Base-by-base conservation (phyloP, 805 yeast genomes). In the Metschnikowia sp. region DNA sequence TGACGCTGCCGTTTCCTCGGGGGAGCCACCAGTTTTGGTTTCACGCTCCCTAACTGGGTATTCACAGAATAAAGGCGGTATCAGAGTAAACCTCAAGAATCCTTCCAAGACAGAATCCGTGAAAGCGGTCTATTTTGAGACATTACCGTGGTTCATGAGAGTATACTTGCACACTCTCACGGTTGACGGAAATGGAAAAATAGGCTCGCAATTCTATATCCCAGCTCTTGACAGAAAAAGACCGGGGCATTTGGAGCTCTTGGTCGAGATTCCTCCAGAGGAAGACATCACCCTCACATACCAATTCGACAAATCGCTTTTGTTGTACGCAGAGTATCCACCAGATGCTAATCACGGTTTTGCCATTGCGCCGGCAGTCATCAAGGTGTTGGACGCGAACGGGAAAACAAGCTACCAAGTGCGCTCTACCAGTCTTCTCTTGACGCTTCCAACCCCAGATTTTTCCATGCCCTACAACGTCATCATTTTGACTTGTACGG, bases 321-420 rank as follows among this genome's bases (percentile, higher is more conserved):
- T 94, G 30, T 77, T 84, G 48, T 83, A 87, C 51, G 86, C 90
- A 3, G 98, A 94, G 63, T 94, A 94, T 60, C 99, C 99, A n/a
- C 99, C 99, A 1, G 99, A 94, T 72, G 98, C 99, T 2, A 94
- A 94, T 63, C 97, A 94, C 58, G 99, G 99, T 0, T 94, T 94
- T 66, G 92, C 91, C 49, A 82, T 94, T 38, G 94, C 94, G 22
- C 96, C 98, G 0, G 96, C 96, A 5, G 85, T 88, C 10, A 74
- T 89, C 10, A 77, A 85, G 2, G 78, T 88, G 0, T 44, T 83
- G 8, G 63, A 66, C 10, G 50, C 40, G 3, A 48, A 56, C 30
- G 61, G 62, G 11, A 49, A 58, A 10, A 39, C 50, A 3, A 45
- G 35, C 8, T 84, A 85, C 56, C 75, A 79, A 49, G 57, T 83